phyloP scores from a whole-genome alignment of 1,284 basidiomycete species.

The Malassezia nana region DNA sequence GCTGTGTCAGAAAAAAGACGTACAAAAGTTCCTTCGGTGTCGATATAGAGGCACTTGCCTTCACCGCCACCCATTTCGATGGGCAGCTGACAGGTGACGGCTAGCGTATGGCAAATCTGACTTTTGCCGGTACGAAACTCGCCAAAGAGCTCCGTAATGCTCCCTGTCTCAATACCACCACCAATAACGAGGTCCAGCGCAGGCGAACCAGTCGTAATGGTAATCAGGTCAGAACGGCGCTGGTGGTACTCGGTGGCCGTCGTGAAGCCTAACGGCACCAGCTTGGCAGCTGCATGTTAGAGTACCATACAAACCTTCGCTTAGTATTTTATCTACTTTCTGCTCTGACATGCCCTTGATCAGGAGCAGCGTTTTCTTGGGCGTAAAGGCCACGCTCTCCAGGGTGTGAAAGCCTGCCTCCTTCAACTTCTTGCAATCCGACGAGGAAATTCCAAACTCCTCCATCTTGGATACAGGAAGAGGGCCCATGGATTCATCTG shows the following conservation, averaged over 20 bases:
- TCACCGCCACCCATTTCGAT: constrained; percentile 97
- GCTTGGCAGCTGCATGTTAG: constrained; percentile 65
- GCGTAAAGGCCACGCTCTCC: constrained; percentile 91
- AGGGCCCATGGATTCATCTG: constrained; percentile 29
- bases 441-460: constrained; percentile 78
- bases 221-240: constrained; percentile 85
- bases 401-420: constrained; percentile 88
- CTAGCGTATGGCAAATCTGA: constrained; percentile 93
- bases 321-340: constrained; percentile 92
- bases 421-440: constrained; percentile 91
- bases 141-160: constrained; percentile 95
- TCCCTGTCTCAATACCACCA: constrained; percentile 95
- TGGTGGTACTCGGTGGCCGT: constrained; percentile 93
- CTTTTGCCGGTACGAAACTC: constrained; percentile 98
- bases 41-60: constrained; percentile 97
- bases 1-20: constrained; percentile 38
- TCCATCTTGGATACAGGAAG: constrained; percentile 38
- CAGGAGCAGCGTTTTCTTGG: constrained; percentile 78
- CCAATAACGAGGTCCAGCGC: constrained; percentile 91
- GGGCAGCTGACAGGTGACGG: constrained; percentile 94
- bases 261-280: constrained; percentile 93
- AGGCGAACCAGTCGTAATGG: constrained; percentile 92
- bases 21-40: constrained; percentile 90
- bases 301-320: constrained; percentile 60
- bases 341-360: constrained; percentile 97